phyloP scores from a whole-genome alignment of 2,329 filamentous ascomycete genomes.

The Penicillium brasilianum region DNA sequence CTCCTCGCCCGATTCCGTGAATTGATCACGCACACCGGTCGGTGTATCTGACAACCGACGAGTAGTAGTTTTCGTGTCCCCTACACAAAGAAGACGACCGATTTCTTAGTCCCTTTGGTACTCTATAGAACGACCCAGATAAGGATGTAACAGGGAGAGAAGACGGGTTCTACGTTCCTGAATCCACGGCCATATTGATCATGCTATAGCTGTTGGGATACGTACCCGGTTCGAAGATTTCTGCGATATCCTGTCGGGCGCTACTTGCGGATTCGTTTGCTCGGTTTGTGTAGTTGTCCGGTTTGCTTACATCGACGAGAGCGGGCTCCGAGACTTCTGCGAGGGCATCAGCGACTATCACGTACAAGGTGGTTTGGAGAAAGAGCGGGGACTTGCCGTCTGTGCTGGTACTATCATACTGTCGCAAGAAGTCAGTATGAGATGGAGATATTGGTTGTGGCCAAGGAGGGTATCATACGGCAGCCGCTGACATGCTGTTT shows the following conservation, averaged over 20 bases:
- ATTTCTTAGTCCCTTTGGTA: neutral
- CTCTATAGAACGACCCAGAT: neutral
- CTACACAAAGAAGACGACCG: constrained; percentile 8
- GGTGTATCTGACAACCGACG: constrained; percentile 29
- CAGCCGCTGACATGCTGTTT: constrained; percentile 1
- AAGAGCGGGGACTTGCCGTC: constrained; percentile 8
- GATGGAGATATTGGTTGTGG: neutral
- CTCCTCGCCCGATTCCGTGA: constrained; percentile 13
- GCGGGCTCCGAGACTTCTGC: constrained; percentile 29
- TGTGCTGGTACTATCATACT: constrained; percentile 21
- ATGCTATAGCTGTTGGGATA: constrained; percentile 1
- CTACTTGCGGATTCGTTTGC: constrained; percentile 28
- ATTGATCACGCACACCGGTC: constrained; percentile 11
- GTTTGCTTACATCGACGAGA: constrained; percentile 19
- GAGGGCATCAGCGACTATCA: neutral
- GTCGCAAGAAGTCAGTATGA: neutral
- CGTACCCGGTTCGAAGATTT: constrained; percentile 30
- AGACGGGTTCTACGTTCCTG: neutral
- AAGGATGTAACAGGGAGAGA: neutral
- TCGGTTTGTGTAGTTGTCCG: constrained; percentile 18
- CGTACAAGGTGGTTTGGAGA: neutral
- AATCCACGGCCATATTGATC: neutral
- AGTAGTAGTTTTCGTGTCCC: constrained; percentile 25
- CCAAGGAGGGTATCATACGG: neutral
- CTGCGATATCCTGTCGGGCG: constrained; percentile 24